Evolutionary conservation across 2,329 filamentous ascomycete genomes (phyloP), one percentile per base, ranked within the genome.

Genomic region (Colletotrichum liriopes): DNA sequence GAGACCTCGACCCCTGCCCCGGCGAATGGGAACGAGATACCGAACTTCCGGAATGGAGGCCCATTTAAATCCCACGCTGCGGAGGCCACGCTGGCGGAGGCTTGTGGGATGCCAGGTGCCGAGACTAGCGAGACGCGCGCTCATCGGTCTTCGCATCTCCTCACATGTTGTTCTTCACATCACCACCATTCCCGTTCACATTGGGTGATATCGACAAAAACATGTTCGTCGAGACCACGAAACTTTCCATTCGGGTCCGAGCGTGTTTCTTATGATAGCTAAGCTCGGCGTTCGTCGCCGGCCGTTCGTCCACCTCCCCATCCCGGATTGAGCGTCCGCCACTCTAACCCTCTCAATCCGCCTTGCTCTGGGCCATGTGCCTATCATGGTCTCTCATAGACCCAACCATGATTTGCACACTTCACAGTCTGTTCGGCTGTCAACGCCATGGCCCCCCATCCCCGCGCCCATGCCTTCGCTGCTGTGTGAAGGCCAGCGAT

Each of bases 241-340:
- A 60, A 23, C 52, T 64, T 65, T 66, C 16, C 14, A 55, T 64
- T 69, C 69, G 59, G 65, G 65, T 37, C 65, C 54, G 37, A 64
- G 69, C 59, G 45, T 54, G 54, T 69, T 59, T 72, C 58, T 72
- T 26, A 5, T 64, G n/a, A 39, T 55, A 64, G 58, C 65, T 60
- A 69, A 60, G 69, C 45, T 64, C 65, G 54, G 65, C 54, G 59
- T 64, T 47, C 39, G 11, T 47, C 43, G 45, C 65, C 59, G 45
- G 52, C 59, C 59, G 59, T 72, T 72, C 59, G 37, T 64, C 65
- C 65, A 37, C 59, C 51, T 60, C 58, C 64, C 52, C 23, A 26
- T n/a, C 20, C 52, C 37, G 59, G 69, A 43, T 39, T 49, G 14
- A 29, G 47, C 41, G 39, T 49, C 55, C 63, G 41, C 49, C 60